Base-by-base conservation (phyloP, 2,329 filamentous ascomycete species). In the Cryphonectria japonica region DNA sequence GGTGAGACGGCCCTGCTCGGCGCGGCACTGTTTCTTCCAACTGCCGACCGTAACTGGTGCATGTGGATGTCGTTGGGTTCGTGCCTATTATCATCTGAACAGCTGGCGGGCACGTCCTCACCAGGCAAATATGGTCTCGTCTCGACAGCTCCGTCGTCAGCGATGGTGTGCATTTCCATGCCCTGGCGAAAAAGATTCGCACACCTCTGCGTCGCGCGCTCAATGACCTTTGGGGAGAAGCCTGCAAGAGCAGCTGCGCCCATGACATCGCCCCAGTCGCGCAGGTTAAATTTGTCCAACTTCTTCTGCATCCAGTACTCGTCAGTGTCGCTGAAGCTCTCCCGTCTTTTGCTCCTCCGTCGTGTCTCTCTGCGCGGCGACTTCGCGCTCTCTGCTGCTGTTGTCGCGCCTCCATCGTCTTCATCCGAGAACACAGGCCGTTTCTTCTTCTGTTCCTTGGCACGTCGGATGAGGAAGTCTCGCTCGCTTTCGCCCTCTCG, bases 251-350 rank as follows among this genome's bases (percentile, higher is more conserved):
- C 87, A 2, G 95, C 95, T 0, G 94, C 85, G 0, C 93, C 93
- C 39, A 98, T 82, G 1, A 98, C 87, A 75, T 97, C 93, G 75
- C 90, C 92, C 95, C 95, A 98, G 81, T 97, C 92, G 32, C 92
- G 87, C 16, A 89, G 82, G 19, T 79, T 84, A 78, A 79, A 85
- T 67, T 76, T 73, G 34, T 71, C 26, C 61, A 64, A 68, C 72
- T 72, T 72, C 75, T 41, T 72, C 43, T 60, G 57, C 64, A 72
- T 57, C 69, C 52, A 65, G 46, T 68, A 71, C 59, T 72, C 66
- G 63, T 64, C 71, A 39, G 74, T 68, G 68, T 75, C 59, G 77
- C 50, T 77, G 76, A 68, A 72, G 75, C 69, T 67, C 59, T 71
- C 61, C 67, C 60, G 75, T 59, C 71, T 71, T 39, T 74, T 74